Conservation (phyloP, 139 green algal species). For the Tetratostichococcus sp. region DNA sequence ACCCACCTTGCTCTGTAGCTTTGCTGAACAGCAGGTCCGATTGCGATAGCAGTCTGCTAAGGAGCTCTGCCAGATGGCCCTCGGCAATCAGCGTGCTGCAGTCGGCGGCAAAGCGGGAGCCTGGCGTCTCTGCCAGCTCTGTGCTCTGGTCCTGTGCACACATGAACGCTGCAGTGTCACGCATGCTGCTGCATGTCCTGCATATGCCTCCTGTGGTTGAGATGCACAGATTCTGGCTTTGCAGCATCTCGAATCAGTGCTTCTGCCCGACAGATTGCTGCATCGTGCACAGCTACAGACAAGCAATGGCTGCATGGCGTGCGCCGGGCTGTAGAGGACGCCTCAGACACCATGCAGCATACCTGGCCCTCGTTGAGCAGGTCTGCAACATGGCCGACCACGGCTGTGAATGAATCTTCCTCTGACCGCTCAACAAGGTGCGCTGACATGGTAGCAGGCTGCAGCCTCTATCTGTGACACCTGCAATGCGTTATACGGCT, state of each 20-base stretch:
- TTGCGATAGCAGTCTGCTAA: slow-evolving; percentile 30
- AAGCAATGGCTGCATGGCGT: too few relatives aligned
- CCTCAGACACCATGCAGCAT: too few relatives aligned
- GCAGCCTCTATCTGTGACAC: too few relatives aligned
- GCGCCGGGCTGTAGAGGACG: too few relatives aligned
- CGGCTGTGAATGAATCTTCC: slow-evolving; percentile 42
- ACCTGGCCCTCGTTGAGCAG: slow-evolving; percentile 33
- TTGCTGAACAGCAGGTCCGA: slow-evolving; percentile 36
- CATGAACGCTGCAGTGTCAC: too few relatives aligned
- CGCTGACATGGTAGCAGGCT: neutral
- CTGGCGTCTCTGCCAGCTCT: slow-evolving; percentile 19
- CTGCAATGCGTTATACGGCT: too few relatives aligned
- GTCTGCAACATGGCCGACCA: slow-evolving; percentile 29
- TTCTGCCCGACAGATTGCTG: too few relatives aligned
- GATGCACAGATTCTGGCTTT: too few relatives aligned
- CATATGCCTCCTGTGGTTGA: too few relatives aligned
- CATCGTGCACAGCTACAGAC: too few relatives aligned
- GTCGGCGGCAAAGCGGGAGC: slow-evolving; percentile 24
- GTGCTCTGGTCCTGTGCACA: slow-evolving; percentile 12
- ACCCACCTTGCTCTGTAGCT: slow-evolving; percentile 28
- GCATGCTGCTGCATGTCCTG: too few relatives aligned
- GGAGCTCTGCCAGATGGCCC: slow-evolving; percentile 26
- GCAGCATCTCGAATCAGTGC: too few relatives aligned
- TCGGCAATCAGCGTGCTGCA: slow-evolving; percentile 25
- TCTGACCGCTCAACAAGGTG: slow-evolving; percentile 48